Conservation (phyloP, 352 stramenopile species). For the Pythium sukuiense region DNA sequence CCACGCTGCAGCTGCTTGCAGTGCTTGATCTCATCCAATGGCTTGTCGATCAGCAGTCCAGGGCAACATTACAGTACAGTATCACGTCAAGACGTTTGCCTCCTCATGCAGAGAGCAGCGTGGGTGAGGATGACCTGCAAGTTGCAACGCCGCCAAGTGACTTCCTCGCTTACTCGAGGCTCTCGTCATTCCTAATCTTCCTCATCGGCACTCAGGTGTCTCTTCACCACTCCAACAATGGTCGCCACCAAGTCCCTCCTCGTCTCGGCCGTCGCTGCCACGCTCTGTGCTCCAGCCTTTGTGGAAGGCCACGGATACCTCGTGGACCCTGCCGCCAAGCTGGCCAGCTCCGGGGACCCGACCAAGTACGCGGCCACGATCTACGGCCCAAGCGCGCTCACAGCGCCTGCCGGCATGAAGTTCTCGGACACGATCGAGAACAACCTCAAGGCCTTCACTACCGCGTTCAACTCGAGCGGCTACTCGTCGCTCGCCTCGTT, state of each 20-base stretch:
- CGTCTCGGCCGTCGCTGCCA: neutral
- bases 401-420: constrained; percentile 8
- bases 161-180: too few species aligned
- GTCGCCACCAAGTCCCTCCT: constrained; percentile 17
- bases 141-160: too few species aligned
- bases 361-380: constrained; percentile 7
- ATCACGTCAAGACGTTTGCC: too few species aligned
- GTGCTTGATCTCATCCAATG: too few species aligned
- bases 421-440: constrained; percentile 2
- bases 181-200: too few species aligned
- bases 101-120: too few species aligned
- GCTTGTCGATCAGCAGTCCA: too few species aligned
- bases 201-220: too few species aligned
- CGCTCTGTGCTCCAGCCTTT: constrained; percentile 14
- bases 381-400: neutral
- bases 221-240: neutral
- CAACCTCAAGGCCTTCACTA: constrained; percentile 19
- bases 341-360: constrained; percentile 1
- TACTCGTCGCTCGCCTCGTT: constrained; percentile 23
- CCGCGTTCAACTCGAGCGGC: constrained; percentile 13
- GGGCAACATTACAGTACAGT: too few species aligned
- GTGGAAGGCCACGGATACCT: constrained; percentile 22
- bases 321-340: constrained; percentile 4
- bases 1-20: too few species aligned
- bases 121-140: too few species aligned